Evolutionary conservation across 768 basidiomycete genomes (phyloP).

Genomic region (Auricularia cornea): DNA sequence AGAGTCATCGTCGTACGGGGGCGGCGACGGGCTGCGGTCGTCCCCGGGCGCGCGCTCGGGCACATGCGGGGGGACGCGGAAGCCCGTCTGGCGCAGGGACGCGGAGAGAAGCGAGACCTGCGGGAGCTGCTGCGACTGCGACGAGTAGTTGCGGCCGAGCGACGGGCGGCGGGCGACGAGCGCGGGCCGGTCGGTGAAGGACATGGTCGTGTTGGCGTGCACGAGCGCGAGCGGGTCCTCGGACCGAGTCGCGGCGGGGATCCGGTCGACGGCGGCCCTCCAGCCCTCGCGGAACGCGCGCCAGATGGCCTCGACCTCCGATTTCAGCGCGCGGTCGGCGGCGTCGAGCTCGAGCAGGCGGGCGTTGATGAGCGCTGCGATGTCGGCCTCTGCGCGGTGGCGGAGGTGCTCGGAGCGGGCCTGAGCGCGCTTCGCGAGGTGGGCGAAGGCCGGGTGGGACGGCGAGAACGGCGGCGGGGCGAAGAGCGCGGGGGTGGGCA

Average conservation of each 20-base stretch:
- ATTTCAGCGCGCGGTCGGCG: conserved; percentile 44
- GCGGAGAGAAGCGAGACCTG: neutral
- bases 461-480: conserved; percentile 72
- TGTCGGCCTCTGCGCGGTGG: conserved; percentile 47
- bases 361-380: conserved; percentile 42
- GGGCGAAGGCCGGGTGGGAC: conserved; percentile 60
- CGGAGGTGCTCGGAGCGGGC: conserved; percentile 48
- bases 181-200: neutral
- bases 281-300: conserved; percentile 40
- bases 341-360: conserved; percentile 50
- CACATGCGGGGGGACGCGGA: neutral
- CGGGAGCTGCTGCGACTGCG: neutral
- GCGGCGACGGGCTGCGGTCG: neutral
- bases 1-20: neutral
- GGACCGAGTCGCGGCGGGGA: neutral
- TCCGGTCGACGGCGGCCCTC: conserved; percentile 3
- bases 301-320: conserved; percentile 59
- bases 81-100: neutral
- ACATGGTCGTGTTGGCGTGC: neutral
- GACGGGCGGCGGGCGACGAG: neutral
- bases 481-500: conserved; percentile 42
- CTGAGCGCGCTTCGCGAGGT: conserved; percentile 51
- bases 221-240: neutral
- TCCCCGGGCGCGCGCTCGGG: neutral
- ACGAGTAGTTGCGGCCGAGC: neutral